Base-by-base conservation (phyloP, 192 early-diverging fungal genomes). In the Coemansia sp. region DNA sequence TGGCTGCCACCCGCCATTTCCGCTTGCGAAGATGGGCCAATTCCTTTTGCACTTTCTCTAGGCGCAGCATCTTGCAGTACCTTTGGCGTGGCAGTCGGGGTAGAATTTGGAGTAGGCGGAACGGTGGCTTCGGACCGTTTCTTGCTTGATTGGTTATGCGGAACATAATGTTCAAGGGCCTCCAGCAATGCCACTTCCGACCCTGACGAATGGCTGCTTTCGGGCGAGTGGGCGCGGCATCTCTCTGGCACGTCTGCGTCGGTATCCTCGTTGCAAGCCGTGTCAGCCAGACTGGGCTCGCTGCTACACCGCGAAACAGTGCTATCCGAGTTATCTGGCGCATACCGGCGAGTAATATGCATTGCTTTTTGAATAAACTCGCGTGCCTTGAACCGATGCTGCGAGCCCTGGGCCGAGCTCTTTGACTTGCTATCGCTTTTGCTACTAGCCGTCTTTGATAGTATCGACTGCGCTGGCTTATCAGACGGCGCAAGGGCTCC, bases 321-420 rank as follows among this genome's bases (percentile, higher is more conserved):
- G 10, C 32, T 18, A 5, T 38, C 40, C 2, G 11, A 32, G 9
- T 36, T 26, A 17, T 31, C 14, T 13, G 39, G 15, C 5, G 35
- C 26, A 4, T 51, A 29, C 13, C 48, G 48, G 33, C 47, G 48
- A 4, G 29, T 43, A n/a, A 52, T 43, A 25, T 54, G 45, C 22
- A 64, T 49, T 31, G 62, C 62, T 27, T 41, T 64, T 52, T 64
- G 53, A 42, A 64, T 51, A 27, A 64, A 26, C 54, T 51, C 62
- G 11, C 54, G 48, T 13, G 62, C 54, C 33, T 29, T 51, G 10
- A 30, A 51, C 3, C 54, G 54, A 49, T 55, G 46, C 14, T 32
- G 35, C 3, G 38, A 56, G 3, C 6, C 34, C 10, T 27, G n/a
- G 11, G 3, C 14, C 14, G 42, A 19, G 4, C 38, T 19, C 3